Evolutionary conservation across 331 rosid species (phyloP), one percentile per base, ranked within the genome.

Genomic region (Stylosanthes scabra): DNA sequence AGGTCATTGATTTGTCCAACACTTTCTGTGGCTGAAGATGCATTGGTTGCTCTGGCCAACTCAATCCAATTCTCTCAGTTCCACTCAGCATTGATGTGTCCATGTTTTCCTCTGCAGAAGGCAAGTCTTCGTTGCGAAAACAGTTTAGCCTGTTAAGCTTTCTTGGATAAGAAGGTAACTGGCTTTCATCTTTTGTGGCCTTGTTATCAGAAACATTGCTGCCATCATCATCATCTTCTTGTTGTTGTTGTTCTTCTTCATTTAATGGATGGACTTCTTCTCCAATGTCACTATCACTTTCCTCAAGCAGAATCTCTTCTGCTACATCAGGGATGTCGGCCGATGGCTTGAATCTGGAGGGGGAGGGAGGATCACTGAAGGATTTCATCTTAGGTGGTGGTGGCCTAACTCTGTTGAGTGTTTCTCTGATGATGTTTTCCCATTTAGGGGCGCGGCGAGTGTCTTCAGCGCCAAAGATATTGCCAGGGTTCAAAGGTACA

Each of bases 311-410:
- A 7, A 84, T 78, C 70, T 93, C 98, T 80, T 87, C 98, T 75
- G 89, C 93, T 45, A 87, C 72, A 72, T 83, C 82, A 7, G 92
- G 83, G 63, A 75, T 58, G 59, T 90, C 92, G 28, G 82, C 86
- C 11, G 80, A 68, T 75, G 88, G 93, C 82, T 86, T 93, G 73
- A 79, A 93, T 58, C 86, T 93, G 66, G 97, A 90, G 14, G 98
- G 98, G 7, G 98, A 89, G 11, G 96, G 96, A 62, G 98, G 98
- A 75, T 90, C 98, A 51, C 96, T 93, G 55, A 84, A 90, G 74
- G 88, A 87, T 82, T 88, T 90, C 57, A 87, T 42, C 85, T 90
- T 90, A 40, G 68, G 56, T 52, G 45, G 14, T 8, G 6, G 63
- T 14, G 89, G 83, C 71, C 88, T 87, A 74, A 89, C 86, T 70